A percentile compares a stretch with the other conserved stretches of the same genome.
phyloP scores from a whole-genome alignment of 2,329 filamentous ascomycete species.

The Cryphonectria carpinicola region DNA sequence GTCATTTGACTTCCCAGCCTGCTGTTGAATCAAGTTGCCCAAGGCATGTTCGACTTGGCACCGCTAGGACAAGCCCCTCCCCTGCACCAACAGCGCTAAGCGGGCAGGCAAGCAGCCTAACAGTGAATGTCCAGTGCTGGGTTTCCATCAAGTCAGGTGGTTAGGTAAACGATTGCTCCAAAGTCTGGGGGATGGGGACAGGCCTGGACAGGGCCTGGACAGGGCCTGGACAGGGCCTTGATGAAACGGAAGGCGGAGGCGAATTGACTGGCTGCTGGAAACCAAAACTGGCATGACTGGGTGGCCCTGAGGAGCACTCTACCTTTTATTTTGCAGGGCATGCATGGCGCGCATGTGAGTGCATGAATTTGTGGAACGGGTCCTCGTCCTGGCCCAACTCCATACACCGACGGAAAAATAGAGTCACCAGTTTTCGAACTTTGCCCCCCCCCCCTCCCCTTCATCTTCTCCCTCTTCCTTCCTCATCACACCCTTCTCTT shows the following conservation, averaged over 20 bases:
- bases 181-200: neutral
- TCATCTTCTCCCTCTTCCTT: neutral
- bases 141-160: neutral
- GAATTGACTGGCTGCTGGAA: neutral
- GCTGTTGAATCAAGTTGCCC: neutral
- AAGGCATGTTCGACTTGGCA: constrained; percentile 2
- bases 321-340: neutral
- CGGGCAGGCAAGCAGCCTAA: neutral
- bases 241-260: constrained; percentile 1
- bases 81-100: neutral
- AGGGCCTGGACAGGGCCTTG: neutral
- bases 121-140: neutral
- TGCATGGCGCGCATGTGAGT: constrained; percentile 2
- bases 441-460: neutral
- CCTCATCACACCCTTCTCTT: neutral
- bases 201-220: neutral
- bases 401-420: constrained; percentile 23
- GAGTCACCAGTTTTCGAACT: constrained; percentile 22
- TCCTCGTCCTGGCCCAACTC: constrained; percentile 5
- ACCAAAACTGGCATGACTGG: neutral
- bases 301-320: neutral
- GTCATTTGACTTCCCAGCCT: constrained; percentile 3
- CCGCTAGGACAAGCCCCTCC: neutral
- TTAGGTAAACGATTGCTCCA: constrained; percentile 4
- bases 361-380: constrained; percentile 12